Percentiles rank a stretch among this genome's conserved stretches.
These are phyloP conservation scores for Acanthamoeba castellanii DNA, from an alignment of 208 protist species.

Conservation along the genomic window DNA sequence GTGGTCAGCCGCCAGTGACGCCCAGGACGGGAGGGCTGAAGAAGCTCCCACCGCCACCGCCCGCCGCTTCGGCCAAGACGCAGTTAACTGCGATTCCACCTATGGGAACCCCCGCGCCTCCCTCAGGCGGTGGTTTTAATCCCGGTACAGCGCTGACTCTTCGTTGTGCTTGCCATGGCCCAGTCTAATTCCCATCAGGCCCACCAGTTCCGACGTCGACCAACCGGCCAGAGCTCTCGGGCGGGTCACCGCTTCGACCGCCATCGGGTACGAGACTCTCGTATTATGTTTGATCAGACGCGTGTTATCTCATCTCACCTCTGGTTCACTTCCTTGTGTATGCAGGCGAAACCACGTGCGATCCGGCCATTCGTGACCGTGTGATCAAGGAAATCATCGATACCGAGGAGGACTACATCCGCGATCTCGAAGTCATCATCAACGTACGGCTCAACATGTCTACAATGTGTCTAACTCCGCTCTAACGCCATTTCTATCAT, in stretches of 20 bases:
- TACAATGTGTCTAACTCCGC: not conserved
- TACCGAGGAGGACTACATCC: conserved; percentile 76
- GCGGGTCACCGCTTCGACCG: not conserved
- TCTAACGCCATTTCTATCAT: not conserved
- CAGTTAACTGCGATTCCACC: not conserved
- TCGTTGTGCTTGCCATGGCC: too few relatives aligned
- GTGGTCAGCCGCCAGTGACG: not conserved
- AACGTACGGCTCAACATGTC: not conserved
- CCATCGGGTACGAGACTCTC: not conserved
- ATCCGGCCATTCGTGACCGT: conserved; percentile 24
- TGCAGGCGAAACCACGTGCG: not conserved
- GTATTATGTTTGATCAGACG: not conserved
- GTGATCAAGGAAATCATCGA: conserved; percentile 76
- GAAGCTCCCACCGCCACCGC: conserved; percentile 12
- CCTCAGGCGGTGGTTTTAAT: not conserved
- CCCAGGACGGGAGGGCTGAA: not conserved
- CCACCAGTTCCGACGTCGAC: conserved; percentile 6
- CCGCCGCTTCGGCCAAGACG: not conserved
- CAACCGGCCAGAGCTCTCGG: conserved; percentile 35
- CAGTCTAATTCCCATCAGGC: not conserved
- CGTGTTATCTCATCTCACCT: not conserved
- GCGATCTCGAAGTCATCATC: conserved; percentile 75
- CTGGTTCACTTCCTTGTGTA: not conserved
- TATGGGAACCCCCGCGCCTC: not conserved
- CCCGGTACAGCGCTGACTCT: not conserved